These are phyloP conservation scores for Mikania micrantha DNA, from an alignment of 129 eudicot genomes.

Conservation along the genomic window DNA sequence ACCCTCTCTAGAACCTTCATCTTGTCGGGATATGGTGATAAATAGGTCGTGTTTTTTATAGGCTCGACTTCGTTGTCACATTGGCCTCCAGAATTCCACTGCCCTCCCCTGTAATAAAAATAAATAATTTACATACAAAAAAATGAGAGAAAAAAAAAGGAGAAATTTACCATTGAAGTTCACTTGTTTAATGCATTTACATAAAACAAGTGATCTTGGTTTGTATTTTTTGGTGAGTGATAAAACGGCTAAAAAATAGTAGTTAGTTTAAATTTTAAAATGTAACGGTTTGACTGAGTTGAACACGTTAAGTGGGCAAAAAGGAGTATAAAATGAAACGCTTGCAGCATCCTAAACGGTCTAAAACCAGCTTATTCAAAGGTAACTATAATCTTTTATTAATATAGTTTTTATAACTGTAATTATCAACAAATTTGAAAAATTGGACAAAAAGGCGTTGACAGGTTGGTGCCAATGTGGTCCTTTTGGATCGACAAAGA, in stretches of 20 bases:
- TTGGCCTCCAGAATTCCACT: constrained; percentile 91
- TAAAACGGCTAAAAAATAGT: background rate
- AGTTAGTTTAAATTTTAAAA: background rate
- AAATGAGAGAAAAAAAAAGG: too few relatives aligned
- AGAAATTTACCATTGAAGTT: too few relatives aligned
- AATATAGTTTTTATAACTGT: background rate
- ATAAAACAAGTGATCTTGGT: too few relatives aligned
- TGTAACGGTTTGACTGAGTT: background rate
- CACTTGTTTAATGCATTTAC: too few relatives aligned
- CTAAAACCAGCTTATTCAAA: background rate
- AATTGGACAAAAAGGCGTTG: too few relatives aligned
- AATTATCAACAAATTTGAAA: background rate
- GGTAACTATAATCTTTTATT: background rate
- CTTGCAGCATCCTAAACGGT: background rate
- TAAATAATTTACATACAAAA: too few relatives aligned
- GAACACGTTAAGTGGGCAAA: background rate
- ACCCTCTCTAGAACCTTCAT: constrained; percentile 75
- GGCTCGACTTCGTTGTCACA: constrained; percentile 85
- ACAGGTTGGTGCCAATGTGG: background rate
- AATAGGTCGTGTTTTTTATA: constrained; percentile 60
- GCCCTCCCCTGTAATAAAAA: constrained; percentile 67
- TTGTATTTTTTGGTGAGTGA: too few relatives aligned
- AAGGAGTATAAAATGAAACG: background rate
- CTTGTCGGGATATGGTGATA: constrained; percentile 65
- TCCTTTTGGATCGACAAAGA: too few relatives aligned